Evolutionary conservation across 2,329 filamentous ascomycete species (phyloP).

Genomic region (Penicillium hordei): DNA sequence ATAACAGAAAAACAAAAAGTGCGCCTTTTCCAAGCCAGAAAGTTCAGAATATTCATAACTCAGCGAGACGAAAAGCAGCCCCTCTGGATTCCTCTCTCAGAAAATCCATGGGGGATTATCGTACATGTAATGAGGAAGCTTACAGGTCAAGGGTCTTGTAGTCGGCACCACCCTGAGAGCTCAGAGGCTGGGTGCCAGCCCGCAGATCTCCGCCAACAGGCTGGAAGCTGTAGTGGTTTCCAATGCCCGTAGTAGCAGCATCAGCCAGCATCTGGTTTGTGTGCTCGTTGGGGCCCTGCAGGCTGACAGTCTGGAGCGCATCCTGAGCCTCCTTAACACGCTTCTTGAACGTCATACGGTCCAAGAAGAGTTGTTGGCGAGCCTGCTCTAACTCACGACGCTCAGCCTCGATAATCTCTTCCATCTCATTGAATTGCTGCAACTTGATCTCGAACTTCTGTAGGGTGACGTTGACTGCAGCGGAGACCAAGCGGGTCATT

Average conservation of each 20-base stretch:
- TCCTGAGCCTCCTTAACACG: conserved; percentile 82
- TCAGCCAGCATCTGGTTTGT: conserved; percentile 38
- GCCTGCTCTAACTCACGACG: conserved; percentile 88
- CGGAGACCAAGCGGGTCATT: conserved; percentile 89
- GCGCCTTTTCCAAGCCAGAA: conserved; percentile 34
- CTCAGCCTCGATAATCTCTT: conserved; percentile 86
- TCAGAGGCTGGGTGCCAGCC: conserved; percentile 41
- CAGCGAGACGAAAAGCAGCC: conserved; percentile 15
- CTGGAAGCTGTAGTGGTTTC: conserved; percentile 45
- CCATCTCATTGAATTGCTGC: conserved; percentile 94
- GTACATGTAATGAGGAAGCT: conserved; percentile 26
- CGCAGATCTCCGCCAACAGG: conserved; percentile 32
- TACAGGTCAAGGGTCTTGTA: conserved; percentile 46
- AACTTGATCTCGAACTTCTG: conserved; percentile 96
- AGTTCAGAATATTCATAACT: conserved; percentile 28
- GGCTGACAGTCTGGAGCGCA: conserved; percentile 53
- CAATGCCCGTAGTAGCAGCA: conserved; percentile 36
- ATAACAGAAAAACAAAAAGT: conserved; percentile 22
- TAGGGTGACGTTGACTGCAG: conserved; percentile 88
- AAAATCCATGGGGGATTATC: conserved; percentile 25
- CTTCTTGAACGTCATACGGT: conserved; percentile 85
- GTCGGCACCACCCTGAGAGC: conserved; percentile 41
- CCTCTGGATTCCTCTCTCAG: conserved; percentile 11
- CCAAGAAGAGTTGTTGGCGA: conserved; percentile 88
- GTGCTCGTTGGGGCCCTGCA: conserved; percentile 46